These are phyloP conservation scores for Xylariaceae sp. DNA, from an alignment of 2,329 filamentous ascomycete species.

Conservation along the genomic window DNA sequence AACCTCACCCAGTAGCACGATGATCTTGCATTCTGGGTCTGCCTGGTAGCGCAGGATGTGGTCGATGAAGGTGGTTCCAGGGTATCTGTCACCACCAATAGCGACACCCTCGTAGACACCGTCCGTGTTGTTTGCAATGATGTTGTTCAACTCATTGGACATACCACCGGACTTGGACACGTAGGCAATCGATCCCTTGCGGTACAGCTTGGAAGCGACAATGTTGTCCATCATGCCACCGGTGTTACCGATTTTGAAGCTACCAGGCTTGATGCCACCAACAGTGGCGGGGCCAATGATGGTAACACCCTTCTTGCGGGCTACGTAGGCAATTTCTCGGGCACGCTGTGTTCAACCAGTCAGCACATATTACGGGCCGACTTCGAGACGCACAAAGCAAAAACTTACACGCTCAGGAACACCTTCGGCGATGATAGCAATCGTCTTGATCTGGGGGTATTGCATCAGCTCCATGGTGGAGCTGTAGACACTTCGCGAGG, in stretches of 20 bases:
- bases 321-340: slow-evolving; percentile 94
- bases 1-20: slow-evolving; percentile 92
- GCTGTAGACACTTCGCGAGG: slow-evolving; percentile 95
- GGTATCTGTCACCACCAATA: slow-evolving; percentile 98
- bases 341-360: slow-evolving; percentile 61
- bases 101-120: slow-evolving; percentile 99
- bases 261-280: slow-evolving; percentile 98
- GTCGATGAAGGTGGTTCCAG: slow-evolving; percentile 98
- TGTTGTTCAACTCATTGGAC: slow-evolving; percentile 99
- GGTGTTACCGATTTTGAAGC: slow-evolving; percentile 99
- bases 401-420: slow-evolving; percentile 86
- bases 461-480: slow-evolving; percentile 99
- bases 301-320: slow-evolving; percentile 97
- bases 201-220: slow-evolving; percentile 98
- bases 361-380: slow-evolving; percentile 24
- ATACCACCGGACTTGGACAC: slow-evolving; percentile 99
- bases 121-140: slow-evolving; percentile 91
- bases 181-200: slow-evolving; percentile 96
- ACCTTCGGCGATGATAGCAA: slow-evolving; percentile 99
- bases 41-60: slow-evolving; percentile 94
- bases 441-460: slow-evolving; percentile 93
- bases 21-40: slow-evolving; percentile 96
- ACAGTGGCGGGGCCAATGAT: slow-evolving; percentile 98
- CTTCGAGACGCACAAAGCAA: too few relatives aligned
- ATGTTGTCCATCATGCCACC: slow-evolving; percentile 99